phyloP scores from a whole-genome alignment of 2,329 filamentous ascomycete genomes.

The Pseudonectria foliicola region DNA sequence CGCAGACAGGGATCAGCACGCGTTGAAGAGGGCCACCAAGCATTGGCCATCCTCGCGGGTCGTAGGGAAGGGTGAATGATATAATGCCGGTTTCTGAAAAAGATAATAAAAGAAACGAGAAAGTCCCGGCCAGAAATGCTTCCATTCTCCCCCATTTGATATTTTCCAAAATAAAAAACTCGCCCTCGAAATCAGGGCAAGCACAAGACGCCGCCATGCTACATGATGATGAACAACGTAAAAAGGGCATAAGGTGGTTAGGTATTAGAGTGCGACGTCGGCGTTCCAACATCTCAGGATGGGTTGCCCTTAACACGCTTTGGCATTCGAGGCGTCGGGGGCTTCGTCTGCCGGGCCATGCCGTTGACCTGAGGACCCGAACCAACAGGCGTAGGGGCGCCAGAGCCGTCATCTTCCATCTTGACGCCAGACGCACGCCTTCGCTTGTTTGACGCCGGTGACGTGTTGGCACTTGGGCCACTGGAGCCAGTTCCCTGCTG shows the following conservation, averaged over 20 bases:
- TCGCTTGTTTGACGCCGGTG: slow-evolving; percentile 53
- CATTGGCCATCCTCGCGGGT: slow-evolving; percentile 9
- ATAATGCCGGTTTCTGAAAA: background rate
- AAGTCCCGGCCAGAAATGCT: slow-evolving; percentile 14
- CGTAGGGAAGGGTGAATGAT: slow-evolving; percentile 2
- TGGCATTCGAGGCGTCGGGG: slow-evolving; percentile 49
- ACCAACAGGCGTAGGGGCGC: slow-evolving; percentile 40
- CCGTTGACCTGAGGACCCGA: slow-evolving; percentile 43
- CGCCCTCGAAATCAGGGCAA: slow-evolving; percentile 15
- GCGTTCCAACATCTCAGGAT: slow-evolving; percentile 15
- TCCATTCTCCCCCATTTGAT: slow-evolving; percentile 14
- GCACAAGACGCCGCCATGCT: slow-evolving; percentile 31
- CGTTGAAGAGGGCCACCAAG: too few relatives aligned
- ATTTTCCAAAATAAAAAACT: slow-evolving; percentile 19
- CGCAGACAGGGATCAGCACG: too few relatives aligned
- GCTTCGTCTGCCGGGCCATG: slow-evolving; percentile 45
- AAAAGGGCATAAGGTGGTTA: slow-evolving; percentile 17
- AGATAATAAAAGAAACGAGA: background rate
- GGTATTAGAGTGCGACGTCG: background rate
- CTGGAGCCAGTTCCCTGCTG: slow-evolving; percentile 61
- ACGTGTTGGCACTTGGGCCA: slow-evolving; percentile 61
- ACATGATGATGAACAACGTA: slow-evolving; percentile 27
- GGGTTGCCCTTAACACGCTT: slow-evolving; percentile 47
- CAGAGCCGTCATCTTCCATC: slow-evolving; percentile 46
- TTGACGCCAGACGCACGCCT: slow-evolving; percentile 52